These are phyloP conservation scores for Trametes versicolor DNA, from an alignment of 1,284 basidiomycete species.

Conservation along the genomic window DNA sequence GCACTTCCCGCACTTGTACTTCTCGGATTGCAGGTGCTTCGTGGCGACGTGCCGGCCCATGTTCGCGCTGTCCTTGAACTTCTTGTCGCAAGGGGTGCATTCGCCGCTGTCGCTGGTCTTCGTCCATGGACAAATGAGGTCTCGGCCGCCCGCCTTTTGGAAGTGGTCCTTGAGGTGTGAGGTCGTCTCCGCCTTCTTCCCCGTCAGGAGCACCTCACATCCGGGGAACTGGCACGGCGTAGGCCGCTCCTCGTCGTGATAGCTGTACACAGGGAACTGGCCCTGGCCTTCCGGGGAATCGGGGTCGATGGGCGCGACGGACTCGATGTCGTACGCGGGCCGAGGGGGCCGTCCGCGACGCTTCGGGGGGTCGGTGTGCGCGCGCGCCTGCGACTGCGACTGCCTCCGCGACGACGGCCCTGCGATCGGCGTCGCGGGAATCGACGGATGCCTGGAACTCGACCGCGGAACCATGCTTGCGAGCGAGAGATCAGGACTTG, in stretches of 20 bases:
- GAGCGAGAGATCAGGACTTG: slow-evolving; percentile 23
- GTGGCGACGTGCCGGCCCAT: slow-evolving; percentile 33
- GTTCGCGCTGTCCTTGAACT: slow-evolving; percentile 36
- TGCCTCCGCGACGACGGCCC: not conserved
- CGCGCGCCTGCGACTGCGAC: not conserved
- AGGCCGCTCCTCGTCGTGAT: slow-evolving; percentile 27
- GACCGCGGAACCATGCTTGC: not conserved
- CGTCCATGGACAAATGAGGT: slow-evolving; percentile 29
- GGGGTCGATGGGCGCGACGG: slow-evolving; percentile 20
- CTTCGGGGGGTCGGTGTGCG: slow-evolving; percentile 16
- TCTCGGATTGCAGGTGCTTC: slow-evolving; percentile 31
- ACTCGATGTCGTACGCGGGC: slow-evolving; percentile 21
- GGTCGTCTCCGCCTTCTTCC: slow-evolving; percentile 33
- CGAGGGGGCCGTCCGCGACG: slow-evolving; percentile 21
- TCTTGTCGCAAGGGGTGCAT: slow-evolving; percentile 24
- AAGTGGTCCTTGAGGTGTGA: slow-evolving; percentile 34
- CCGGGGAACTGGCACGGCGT: slow-evolving; percentile 27
- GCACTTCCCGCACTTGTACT: slow-evolving; percentile 33
- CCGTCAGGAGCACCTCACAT: slow-evolving; percentile 26
- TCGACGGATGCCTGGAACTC: slow-evolving; percentile 12
- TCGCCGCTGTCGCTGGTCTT: slow-evolving; percentile 13
- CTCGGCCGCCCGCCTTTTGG: slow-evolving; percentile 15
- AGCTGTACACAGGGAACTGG: slow-evolving; percentile 31
- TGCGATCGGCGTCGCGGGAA: not conserved
- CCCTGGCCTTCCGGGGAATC: slow-evolving; percentile 24